Conservation (phyloP, 768 basidiomycete species). For the Lentinus tigrinus region DNA sequence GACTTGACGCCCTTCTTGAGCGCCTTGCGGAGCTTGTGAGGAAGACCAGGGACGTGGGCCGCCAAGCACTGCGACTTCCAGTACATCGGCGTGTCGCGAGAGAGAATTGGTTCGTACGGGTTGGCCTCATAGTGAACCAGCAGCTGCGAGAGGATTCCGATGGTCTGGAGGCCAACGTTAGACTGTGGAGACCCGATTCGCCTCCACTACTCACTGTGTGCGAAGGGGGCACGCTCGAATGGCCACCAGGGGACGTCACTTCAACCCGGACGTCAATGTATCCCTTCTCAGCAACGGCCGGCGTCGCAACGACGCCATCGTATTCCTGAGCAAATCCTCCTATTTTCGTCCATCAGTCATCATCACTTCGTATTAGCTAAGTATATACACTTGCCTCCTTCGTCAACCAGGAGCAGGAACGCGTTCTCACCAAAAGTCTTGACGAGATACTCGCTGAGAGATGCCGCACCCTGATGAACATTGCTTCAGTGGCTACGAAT, state of each 20-base stretch:
- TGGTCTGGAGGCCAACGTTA: conserved; percentile 28
- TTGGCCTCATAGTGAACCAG: conserved; percentile 47
- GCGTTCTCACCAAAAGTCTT: conserved; percentile 47
- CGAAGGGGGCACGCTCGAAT: conserved; percentile 50
- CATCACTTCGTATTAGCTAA: not conserved
- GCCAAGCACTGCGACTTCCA: conserved; percentile 42
- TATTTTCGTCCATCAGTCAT: not conserved
- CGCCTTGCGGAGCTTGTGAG: conserved; percentile 27
- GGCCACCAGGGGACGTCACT: conserved; percentile 49
- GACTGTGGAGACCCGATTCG: not conserved
- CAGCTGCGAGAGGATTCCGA: conserved; percentile 52
- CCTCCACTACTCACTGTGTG: conserved; percentile 43
- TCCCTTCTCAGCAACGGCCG: conserved; percentile 40
- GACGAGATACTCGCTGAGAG: conserved; percentile 40
- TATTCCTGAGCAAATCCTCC: conserved; percentile 29
- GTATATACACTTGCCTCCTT: conserved; percentile 43
- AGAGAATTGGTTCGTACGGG: conserved; percentile 35
- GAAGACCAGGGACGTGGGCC: conserved; percentile 39
- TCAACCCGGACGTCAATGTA: conserved; percentile 42
- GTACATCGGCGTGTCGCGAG: conserved; percentile 34
- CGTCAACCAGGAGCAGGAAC: conserved; percentile 57
- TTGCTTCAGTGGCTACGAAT: not conserved
- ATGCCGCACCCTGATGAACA: conserved; percentile 38
- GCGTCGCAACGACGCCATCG: conserved; percentile 32
- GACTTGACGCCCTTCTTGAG: conserved; percentile 27